phyloP scores from a whole-genome alignment of 805 yeast species.

The Kregervanrija pseudodelftensis region DNA sequence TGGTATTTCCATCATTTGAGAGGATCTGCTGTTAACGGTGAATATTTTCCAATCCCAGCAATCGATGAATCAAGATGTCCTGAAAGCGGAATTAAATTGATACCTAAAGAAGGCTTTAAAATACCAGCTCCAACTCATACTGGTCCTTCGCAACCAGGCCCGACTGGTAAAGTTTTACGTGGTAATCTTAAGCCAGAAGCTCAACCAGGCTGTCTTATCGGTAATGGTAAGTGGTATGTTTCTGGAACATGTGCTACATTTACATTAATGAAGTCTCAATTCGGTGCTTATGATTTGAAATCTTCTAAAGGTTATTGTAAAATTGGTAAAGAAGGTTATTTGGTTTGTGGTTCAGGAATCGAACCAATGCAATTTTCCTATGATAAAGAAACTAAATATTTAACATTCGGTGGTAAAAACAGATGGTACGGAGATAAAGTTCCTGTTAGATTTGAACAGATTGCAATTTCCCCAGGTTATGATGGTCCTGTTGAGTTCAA shows the following conservation, averaged over 20 bases:
- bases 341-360: slow-evolving; percentile 25
- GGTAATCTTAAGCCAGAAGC: slow-evolving; percentile 47
- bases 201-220: slow-evolving; percentile 70
- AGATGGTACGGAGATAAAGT: slow-evolving; percentile 49
- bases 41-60: slow-evolving; percentile 58
- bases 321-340: slow-evolving; percentile 25
- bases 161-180: slow-evolving; percentile 26
- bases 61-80: slow-evolving; percentile 59
- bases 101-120: slow-evolving; percentile 47
- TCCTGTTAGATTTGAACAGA: slow-evolving; percentile 41
- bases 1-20: slow-evolving; percentile 77
- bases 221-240: slow-evolving; percentile 79
- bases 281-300: slow-evolving; percentile 66
- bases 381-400: slow-evolving; percentile 34
- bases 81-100: slow-evolving; percentile 54
- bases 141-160: slow-evolving; percentile 15
- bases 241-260: slow-evolving; percentile 83
- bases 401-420: slow-evolving; percentile 56
- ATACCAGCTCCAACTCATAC: slow-evolving; percentile 26
- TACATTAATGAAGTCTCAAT: slow-evolving; percentile 46
- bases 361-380: slow-evolving; percentile 52
- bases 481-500: slow-evolving; percentile 32
- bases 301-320: slow-evolving; percentile 76
- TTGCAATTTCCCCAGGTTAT: slow-evolving; percentile 39
- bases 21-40: slow-evolving; percentile 66